phyloP scores from a whole-genome alignment of 176 grass and related monocot species.

The Triticum monococcum region DNA sequence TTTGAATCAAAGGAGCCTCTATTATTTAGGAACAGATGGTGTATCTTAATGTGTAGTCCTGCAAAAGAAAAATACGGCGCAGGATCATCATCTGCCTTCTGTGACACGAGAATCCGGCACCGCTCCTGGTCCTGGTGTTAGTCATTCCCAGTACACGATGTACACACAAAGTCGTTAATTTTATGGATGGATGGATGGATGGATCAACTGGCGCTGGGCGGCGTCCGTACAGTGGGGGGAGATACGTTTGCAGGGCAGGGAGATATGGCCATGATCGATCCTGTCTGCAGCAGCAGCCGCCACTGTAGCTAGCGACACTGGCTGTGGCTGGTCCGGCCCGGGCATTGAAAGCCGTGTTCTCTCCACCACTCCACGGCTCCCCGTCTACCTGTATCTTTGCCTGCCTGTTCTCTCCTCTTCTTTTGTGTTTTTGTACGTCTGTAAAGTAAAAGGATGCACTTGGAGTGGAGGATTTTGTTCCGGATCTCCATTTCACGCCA shows the following conservation, averaged over 20 bases:
- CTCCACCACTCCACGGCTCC: neutral
- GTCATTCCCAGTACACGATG: no score
- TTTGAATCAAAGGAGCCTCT: no score
- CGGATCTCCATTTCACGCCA: neutral
- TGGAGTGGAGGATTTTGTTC: neutral
- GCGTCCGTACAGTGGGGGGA: constrained; percentile 12
- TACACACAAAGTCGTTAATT: no score
- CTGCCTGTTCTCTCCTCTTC: neutral
- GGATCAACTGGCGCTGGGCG: neutral
- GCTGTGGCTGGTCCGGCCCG: neutral
- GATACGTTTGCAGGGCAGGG: constrained; percentile 18
- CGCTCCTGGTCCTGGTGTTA: no score
- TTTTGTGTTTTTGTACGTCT: neutral
- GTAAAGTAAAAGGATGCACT: neutral
- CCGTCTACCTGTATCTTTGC: neutral
- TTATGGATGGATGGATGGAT: neutral
- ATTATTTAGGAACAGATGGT: neutral
- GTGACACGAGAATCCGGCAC: no score
- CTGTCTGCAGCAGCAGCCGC: neutral
- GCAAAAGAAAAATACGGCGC: no score
- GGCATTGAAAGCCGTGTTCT: constrained; percentile 4
- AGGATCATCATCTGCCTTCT: no score
- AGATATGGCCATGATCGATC: constrained; percentile 5
- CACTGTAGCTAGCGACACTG: no score
- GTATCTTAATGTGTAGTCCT: no score